phyloP scores from a whole-genome alignment of 108 stramenopile species.

The Cylindrotheca fusiformis region DNA sequence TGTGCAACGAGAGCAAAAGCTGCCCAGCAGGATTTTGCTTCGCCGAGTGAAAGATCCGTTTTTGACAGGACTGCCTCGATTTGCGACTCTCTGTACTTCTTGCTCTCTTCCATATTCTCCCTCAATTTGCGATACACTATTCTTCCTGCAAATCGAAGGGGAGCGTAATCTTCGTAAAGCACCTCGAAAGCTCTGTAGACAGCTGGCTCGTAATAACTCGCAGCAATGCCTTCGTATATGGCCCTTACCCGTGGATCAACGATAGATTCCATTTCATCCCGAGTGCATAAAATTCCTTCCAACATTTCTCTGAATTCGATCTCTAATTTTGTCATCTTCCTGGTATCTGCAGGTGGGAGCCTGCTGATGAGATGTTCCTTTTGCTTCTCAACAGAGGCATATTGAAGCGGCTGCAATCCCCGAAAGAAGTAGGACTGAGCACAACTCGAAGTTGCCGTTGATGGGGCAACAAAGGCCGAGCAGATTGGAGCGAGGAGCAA shows the following conservation, averaged over 20 bases:
- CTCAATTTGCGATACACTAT: slow-evolving; percentile 48
- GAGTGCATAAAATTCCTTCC: slow-evolving; percentile 30
- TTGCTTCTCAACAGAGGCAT: slow-evolving; percentile 13
- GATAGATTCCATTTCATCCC: slow-evolving; percentile 25
- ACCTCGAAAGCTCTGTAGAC: slow-evolving; percentile 77
- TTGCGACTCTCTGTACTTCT: slow-evolving; percentile 20
- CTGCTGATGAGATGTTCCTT: slow-evolving; percentile 13
- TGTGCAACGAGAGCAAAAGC: slow-evolving; percentile 2
- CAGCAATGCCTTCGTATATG: slow-evolving; percentile 61
- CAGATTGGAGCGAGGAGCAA: too few species aligned
- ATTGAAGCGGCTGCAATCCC: too few species aligned
- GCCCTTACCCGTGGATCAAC: slow-evolving; percentile 45
- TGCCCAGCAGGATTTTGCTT: slow-evolving; percentile 18
- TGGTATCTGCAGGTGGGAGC: slow-evolving; percentile 8
- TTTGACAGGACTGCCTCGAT: slow-evolving; percentile 22
- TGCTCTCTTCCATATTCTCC: slow-evolving; percentile 45
- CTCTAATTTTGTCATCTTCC: slow-evolving; percentile 32
- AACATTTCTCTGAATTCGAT: slow-evolving; percentile 48
- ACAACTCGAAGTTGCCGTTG: too few species aligned
- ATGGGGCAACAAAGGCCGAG: too few species aligned
- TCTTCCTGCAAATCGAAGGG: slow-evolving; percentile 74
- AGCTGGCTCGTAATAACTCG: slow-evolving; percentile 56
- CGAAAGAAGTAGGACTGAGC: too few species aligned
- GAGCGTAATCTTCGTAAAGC: slow-evolving; percentile 73
- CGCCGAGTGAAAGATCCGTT: slow-evolving; percentile 20